A percentile compares a stretch with the other conserved stretches of the same genome.
phyloP scores from a whole-genome alignment of 805 yeast species.

The Saccharomycopsis guyanensis region DNA sequence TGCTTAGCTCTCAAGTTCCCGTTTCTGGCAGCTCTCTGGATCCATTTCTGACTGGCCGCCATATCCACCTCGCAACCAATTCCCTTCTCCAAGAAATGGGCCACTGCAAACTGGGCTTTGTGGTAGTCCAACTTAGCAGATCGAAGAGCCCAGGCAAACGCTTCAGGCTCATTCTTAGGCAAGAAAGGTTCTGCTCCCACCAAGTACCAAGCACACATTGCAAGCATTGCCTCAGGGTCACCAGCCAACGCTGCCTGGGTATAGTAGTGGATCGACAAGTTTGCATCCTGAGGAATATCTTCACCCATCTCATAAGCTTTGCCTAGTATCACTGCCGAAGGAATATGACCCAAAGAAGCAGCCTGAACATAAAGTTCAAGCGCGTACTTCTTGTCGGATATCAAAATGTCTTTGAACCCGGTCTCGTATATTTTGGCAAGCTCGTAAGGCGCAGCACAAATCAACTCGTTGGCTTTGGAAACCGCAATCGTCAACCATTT shows the following conservation, averaged over 20 bases:
- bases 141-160: conserved; percentile 88
- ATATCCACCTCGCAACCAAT: conserved; percentile 66
- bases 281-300: conserved; percentile 62
- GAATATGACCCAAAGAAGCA: conserved; percentile 78
- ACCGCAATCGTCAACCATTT: conserved; percentile 90
- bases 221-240: conserved; percentile 83
- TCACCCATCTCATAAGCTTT: conserved; percentile 76
- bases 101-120: conserved; percentile 81
- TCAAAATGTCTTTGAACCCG: conserved; percentile 82
- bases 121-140: conserved; percentile 72
- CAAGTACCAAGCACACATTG: conserved; percentile 94
- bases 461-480: conserved; percentile 73
- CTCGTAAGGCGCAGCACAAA: conserved; percentile 92
- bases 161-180: conserved; percentile 71
- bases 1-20: conserved; percentile 45
- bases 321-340: conserved; percentile 75
- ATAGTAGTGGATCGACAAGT: conserved; percentile 84
- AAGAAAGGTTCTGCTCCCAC: conserved; percentile 84
- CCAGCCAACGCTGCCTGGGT: conserved; percentile 87
- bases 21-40: conserved; percentile 58
- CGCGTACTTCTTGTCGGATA: conserved; percentile 78
- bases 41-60: conserved; percentile 65
- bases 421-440: conserved; percentile 73
- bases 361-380: conserved; percentile 80
- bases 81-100: conserved; percentile 79